A percentile compares a stretch with the other conserved stretches of the same genome.
These are phyloP conservation scores for Plasmodium blacklocki DNA, from an alignment of 169 alveolate genomes.

Conservation along the genomic window DNA sequence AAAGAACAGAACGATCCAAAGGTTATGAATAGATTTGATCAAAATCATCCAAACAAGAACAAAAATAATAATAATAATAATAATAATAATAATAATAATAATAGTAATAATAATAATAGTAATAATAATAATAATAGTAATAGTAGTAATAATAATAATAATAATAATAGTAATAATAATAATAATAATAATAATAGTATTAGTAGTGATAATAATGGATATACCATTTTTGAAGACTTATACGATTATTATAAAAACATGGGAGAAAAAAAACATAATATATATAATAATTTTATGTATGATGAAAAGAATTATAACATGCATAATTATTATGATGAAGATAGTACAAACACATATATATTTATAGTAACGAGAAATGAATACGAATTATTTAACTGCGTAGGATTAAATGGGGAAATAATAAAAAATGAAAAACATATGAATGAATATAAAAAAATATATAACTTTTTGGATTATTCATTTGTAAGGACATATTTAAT, in stretches of 20 bases:
- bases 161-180: neutral
- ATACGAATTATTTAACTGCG: slow-evolving; percentile 48
- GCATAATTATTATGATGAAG: slow-evolving; percentile 66
- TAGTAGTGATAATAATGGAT: neutral
- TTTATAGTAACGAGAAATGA: slow-evolving; percentile 63
- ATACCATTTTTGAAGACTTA: neutral
- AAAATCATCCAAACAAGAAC: neutral
- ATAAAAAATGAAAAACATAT: slow-evolving; percentile 66
- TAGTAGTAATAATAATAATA: neutral
- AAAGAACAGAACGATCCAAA: slow-evolving; percentile 7
- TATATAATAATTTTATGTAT: slow-evolving; percentile 4
- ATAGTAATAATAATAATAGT: neutral
- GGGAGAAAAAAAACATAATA: neutral
- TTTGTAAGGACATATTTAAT: slow-evolving; percentile 5
- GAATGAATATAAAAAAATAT: slow-evolving; percentile 47
- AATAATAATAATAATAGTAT: neutral
- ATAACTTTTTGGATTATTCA: slow-evolving; percentile 44
- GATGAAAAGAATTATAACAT: slow-evolving; percentile 26
- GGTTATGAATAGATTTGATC: slow-evolving; percentile 30
- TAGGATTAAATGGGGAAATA: slow-evolving; percentile 75
- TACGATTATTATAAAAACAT: neutral
- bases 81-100: neutral
- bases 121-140: neutral
- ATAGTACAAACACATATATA: slow-evolving; percentile 46
- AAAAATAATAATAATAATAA: neutral